Base-by-base conservation (phyloP, 2,329 filamentous ascomycete species). In the Penicillium sp. region DNA sequence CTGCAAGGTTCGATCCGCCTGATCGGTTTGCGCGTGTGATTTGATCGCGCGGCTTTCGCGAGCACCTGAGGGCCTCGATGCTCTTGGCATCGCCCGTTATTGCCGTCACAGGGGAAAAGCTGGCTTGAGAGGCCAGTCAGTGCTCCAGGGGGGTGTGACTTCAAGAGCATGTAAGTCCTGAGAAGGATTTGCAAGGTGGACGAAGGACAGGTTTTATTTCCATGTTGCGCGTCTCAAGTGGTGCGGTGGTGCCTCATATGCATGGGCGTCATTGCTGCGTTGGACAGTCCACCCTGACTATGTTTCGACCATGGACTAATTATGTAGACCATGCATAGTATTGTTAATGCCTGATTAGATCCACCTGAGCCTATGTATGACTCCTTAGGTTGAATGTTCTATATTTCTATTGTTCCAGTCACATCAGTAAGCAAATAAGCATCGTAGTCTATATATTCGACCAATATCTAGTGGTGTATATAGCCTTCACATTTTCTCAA, bases 231-330 rank as follows among this genome's bases (percentile, higher is more conserved):
- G 60, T 65, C 58, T 37, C 17, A 24, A n/a, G 28, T 26, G 30
- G 40, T 58, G 56, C 47, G 62, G 58, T 65, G 64, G 60, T 56
- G 38, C 62, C 30, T 28, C 60, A 47, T 47, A 24, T 60, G 58
- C 62, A 65, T 53, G 33, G 54, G 56, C 65, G 62, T 68, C 66
- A 63, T 65, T 55, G 59, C 50, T 45, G 58, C 45, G 64, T 59
- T 55, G 53, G 51, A 57, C 60, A 57, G 30, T 42, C 33, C 22
- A 59, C 49, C 33, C 9, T 35, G 37, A 35, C 38, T 26, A n/a
- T 44, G 30, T 38, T 17, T 53, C 28, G 28, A 51, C 35, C 15
- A 22, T 24, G 30, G 30, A 28, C 24, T 33, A 37, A 24, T 19
- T 54, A n/a, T 28, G 19, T 35, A 35, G 10, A 51, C 28, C 22